phyloP scores from a whole-genome alignment of 2,329 filamentous ascomycete species.

The Paracorniculantispora psalliotae region DNA sequence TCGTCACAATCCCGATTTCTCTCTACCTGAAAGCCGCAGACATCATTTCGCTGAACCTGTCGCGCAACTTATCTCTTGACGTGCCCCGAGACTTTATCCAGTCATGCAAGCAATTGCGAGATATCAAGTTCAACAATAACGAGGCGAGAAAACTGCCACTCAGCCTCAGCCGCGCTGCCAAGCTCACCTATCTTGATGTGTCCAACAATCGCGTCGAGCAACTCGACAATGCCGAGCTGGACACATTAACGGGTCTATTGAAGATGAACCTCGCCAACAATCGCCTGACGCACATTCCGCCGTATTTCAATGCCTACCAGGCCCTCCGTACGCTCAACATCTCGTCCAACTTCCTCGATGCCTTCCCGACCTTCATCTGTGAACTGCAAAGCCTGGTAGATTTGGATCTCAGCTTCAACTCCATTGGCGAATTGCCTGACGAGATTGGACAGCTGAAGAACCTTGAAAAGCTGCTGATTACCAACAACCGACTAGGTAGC shows the following conservation, averaged over 20 bases:
- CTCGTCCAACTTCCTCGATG: slow-evolving; percentile 85
- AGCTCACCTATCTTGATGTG: slow-evolving; percentile 83
- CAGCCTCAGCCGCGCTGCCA: slow-evolving; percentile 74
- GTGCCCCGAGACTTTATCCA: slow-evolving; percentile 96
- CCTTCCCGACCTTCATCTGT: slow-evolving; percentile 81
- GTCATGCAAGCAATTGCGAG: slow-evolving; percentile 81
- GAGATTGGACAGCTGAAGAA: slow-evolving; percentile 72
- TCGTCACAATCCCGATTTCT: slow-evolving; percentile 91
- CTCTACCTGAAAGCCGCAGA: slow-evolving; percentile 88
- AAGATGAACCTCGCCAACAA: slow-evolving; percentile 95
- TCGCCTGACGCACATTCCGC: slow-evolving; percentile 70
- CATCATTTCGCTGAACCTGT: slow-evolving; percentile 92
- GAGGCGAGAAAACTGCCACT: slow-evolving; percentile 81
- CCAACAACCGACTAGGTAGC: slow-evolving; percentile 83
- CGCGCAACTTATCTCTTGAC: slow-evolving; percentile 84
- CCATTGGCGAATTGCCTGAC: slow-evolving; percentile 71
- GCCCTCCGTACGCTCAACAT: slow-evolving; percentile 80
- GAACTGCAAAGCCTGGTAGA: slow-evolving; percentile 79
- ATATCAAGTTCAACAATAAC: slow-evolving; percentile 95
- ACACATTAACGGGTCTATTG: slow-evolving; percentile 68
- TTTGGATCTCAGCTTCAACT: slow-evolving; percentile 94
- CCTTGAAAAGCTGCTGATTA: slow-evolving; percentile 87
- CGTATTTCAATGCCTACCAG: slow-evolving; percentile 77
- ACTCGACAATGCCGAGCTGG: slow-evolving; percentile 77
- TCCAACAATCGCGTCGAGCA: slow-evolving; percentile 92